These are phyloP conservation scores for Diaporthe longicolla DNA, from an alignment of 2,329 filamentous ascomycete species.

Conservation along the genomic window DNA sequence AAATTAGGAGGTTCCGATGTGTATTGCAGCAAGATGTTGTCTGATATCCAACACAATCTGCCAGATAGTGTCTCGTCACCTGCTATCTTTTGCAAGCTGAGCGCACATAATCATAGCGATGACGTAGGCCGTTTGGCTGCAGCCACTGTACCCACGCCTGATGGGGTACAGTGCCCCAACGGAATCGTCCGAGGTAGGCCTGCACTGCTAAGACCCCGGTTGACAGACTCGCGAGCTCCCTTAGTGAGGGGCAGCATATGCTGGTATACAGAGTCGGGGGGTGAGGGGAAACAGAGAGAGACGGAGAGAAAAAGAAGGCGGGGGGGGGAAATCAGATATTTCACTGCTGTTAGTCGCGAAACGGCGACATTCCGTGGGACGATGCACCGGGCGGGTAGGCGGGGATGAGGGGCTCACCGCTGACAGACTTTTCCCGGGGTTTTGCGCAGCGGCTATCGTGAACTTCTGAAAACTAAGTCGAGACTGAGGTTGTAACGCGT, in stretches of 20 bases:
- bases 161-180: conserved; percentile 12
- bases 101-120: not conserved
- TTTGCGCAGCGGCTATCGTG: conserved; percentile 36
- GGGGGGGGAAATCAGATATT: not conserved
- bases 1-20: not conserved
- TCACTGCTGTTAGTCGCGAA: conserved; percentile 1
- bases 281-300: not conserved
- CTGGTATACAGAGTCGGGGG: not conserved
- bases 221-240: not conserved
- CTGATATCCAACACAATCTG: too few relatives aligned
- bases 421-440: conserved; percentile 17
- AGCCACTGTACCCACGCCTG: conserved; percentile 9
- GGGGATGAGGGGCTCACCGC: conserved; percentile 29
- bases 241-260: not conserved
- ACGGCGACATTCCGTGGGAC: conserved; percentile 30
- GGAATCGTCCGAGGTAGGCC: not conserved
- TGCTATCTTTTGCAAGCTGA: not conserved
- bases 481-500: conserved; percentile 17
- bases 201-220: not conserved
- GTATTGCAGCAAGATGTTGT: not conserved
- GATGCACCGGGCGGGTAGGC: conserved; percentile 6
- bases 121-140: conserved; percentile 7
- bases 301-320: not conserved
- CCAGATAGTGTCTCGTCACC: too few relatives aligned
- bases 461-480: conserved; percentile 15